A percentile compares a stretch with the other conserved stretches of the same genome.
Evolutionary conservation across 1,284 basidiomycete genomes (phyloP).

Genomic region (Jaminaea rosea): DNA sequence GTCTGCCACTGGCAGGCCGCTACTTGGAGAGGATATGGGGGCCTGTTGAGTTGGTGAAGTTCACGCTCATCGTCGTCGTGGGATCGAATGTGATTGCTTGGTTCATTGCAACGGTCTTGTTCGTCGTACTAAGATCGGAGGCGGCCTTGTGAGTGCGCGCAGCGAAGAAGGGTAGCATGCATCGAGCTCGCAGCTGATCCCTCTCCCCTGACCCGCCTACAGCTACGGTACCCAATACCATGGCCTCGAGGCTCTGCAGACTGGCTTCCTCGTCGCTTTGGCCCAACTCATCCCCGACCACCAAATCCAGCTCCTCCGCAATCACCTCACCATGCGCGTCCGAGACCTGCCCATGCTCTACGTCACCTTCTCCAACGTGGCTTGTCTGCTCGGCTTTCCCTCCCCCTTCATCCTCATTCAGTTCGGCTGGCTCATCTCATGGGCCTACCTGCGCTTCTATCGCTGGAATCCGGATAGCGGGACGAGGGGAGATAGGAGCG

Average conservation of each 20-base stretch:
- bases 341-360: constrained; percentile 82
- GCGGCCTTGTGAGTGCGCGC: constrained; percentile 56
- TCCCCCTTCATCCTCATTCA: constrained; percentile 93
- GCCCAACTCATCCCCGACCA: constrained; percentile 96
- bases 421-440: constrained; percentile 92
- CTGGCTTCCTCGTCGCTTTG: constrained; percentile 83
- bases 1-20: constrained; percentile 70
- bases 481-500: constrained; percentile 72
- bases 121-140: constrained; percentile 30
- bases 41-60: constrained; percentile 71
- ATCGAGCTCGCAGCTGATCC: too few relatives aligned
- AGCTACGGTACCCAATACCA: constrained; percentile 78
- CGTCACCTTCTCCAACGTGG: constrained; percentile 77
- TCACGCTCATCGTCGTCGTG: constrained; percentile 60
- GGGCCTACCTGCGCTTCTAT: constrained; percentile 92
- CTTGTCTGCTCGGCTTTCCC: constrained; percentile 77
- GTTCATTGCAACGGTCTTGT: constrained; percentile 30
- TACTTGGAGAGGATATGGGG: constrained; percentile 95
- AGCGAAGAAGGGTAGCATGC: too few relatives aligned
- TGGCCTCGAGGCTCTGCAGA: constrained; percentile 84
- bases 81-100: constrained; percentile 37
- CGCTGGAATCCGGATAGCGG: constrained; percentile 61
- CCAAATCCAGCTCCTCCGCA: constrained; percentile 76
- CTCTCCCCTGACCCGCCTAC: neutral
- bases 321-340: constrained; percentile 55